These are phyloP conservation scores for Coemansia sp. DNA, from an alignment of 192 early-diverging fungal species.

Conservation along the genomic window DNA sequence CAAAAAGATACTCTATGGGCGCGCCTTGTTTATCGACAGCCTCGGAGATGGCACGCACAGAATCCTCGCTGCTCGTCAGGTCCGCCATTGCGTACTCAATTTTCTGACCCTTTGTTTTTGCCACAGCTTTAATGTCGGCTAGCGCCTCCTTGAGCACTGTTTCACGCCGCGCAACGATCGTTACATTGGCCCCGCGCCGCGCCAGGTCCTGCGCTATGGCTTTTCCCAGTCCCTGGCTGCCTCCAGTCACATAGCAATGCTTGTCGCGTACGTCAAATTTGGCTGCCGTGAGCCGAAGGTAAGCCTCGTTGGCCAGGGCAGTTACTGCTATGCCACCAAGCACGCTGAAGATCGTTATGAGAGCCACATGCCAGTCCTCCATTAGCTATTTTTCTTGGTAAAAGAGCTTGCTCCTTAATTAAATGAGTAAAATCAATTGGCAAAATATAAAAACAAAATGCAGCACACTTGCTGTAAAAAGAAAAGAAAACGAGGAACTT, in stretches of 20 bases:
- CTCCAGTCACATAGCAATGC: conserved; percentile 75
- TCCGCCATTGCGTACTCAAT: conserved; percentile 64
- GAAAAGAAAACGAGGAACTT: neutral
- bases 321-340: conserved; percentile 22
- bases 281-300: conserved; percentile 18
- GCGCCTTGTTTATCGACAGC: conserved; percentile 54
- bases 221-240: conserved; percentile 72
- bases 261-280: conserved; percentile 54
- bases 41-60: conserved; percentile 57
- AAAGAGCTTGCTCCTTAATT: neutral
- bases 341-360: conserved; percentile 26
- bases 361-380: conserved; percentile 44
- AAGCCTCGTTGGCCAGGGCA: conserved; percentile 14
- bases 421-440: neutral
- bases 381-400: conserved; percentile 2
- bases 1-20: conserved; percentile 55
- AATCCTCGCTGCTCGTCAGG: conserved; percentile 56
- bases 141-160: conserved; percentile 53
- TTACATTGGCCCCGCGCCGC: conserved; percentile 68
- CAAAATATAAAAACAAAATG: neutral
- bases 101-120: conserved; percentile 14
- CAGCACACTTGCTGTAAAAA: neutral
- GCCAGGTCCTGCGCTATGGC: conserved; percentile 63
- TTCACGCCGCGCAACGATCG: conserved; percentile 62
- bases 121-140: conserved; percentile 55